These are phyloP conservation scores for Fusarium avenaceum DNA, from an alignment of 2,329 filamentous ascomycete species.

Conservation along the genomic window DNA sequence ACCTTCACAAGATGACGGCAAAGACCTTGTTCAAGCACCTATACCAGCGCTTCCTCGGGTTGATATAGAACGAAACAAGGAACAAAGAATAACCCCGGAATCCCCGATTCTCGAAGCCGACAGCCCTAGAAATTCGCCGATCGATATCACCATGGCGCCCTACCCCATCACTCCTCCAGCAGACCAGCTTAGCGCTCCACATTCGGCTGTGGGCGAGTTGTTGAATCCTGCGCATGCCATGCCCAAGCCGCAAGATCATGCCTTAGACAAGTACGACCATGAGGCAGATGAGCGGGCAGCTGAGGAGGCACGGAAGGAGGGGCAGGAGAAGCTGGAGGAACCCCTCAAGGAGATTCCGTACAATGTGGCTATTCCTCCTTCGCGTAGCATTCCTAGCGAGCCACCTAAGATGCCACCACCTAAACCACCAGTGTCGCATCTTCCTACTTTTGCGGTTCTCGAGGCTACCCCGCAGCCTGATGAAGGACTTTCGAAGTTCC, in stretches of 20 bases:
- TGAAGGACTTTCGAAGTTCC: conserved; percentile 64
- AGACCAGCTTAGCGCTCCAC: conserved; percentile 59
- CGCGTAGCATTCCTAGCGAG: conserved; percentile 66
- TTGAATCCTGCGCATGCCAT: conserved; percentile 70
- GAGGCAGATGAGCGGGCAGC: conserved; percentile 66
- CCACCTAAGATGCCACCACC: conserved; percentile 68
- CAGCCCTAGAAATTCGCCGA: conserved; percentile 68
- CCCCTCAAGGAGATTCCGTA: conserved; percentile 63
- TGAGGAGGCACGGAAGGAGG: conserved; percentile 61
- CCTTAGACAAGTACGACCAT: conserved; percentile 68
- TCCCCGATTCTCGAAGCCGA: conserved; percentile 66
- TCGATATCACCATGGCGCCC: conserved; percentile 70
- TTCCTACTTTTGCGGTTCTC: conserved; percentile 58
- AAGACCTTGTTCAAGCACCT: conserved; percentile 18
- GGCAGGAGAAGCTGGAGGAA: conserved; percentile 59
- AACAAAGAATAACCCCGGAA: conserved; percentile 51
- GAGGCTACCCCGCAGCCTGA: conserved; percentile 62
- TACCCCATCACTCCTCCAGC: conserved; percentile 76
- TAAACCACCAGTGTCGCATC: conserved; percentile 58
- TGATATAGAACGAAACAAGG: conserved; percentile 46
- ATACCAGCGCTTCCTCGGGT: conserved; percentile 40
- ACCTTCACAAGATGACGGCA: conserved; percentile 41
- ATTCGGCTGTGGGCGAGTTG: conserved; percentile 64
- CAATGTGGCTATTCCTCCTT: conserved; percentile 67
- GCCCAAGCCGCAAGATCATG: conserved; percentile 72